Evolutionary conservation across 1,284 basidiomycete genomes (phyloP).

Genomic region (Baeospora myosura): DNA sequence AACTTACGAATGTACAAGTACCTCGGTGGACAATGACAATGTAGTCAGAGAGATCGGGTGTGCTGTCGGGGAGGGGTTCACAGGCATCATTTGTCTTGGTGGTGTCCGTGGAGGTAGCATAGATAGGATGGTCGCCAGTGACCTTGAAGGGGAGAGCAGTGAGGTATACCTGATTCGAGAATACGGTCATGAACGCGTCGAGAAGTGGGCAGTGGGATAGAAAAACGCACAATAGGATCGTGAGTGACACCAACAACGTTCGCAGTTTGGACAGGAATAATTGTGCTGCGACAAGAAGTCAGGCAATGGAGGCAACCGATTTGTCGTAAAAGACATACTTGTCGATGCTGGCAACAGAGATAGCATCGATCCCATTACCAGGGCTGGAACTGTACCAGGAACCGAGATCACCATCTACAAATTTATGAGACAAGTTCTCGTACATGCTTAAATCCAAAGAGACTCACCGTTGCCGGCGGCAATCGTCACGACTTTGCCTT

Average conservation of each 20-base stretch:
- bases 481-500: slow-evolving; percentile 48
- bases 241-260: slow-evolving; percentile 33
- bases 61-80: slow-evolving; percentile 40
- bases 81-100: slow-evolving; percentile 46
- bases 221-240: slow-evolving; percentile 33
- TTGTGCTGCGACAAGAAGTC: slow-evolving; percentile 22
- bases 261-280: slow-evolving; percentile 33
- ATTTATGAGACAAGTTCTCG: too few species aligned
- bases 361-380: slow-evolving; percentile 41
- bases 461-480: slow-evolving; percentile 33
- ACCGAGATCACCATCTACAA: slow-evolving; percentile 33
- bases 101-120: slow-evolving; percentile 36
- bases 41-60: slow-evolving; percentile 42
- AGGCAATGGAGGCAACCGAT: neutral
- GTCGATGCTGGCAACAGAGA: slow-evolving; percentile 43
- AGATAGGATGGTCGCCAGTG: slow-evolving; percentile 32
- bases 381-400: slow-evolving; percentile 43
- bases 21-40: slow-evolving; percentile 47
- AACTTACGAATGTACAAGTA: slow-evolving; percentile 38
- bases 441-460: neutral
- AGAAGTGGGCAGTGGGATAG: too few species aligned
- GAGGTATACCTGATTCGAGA: too few species aligned
- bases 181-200: too few species aligned
- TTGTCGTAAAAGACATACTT: slow-evolving; percentile 28
- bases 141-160: slow-evolving; percentile 29